Base-by-base conservation (phyloP, 345 rosid genomes). In the Citrus glauca region DNA sequence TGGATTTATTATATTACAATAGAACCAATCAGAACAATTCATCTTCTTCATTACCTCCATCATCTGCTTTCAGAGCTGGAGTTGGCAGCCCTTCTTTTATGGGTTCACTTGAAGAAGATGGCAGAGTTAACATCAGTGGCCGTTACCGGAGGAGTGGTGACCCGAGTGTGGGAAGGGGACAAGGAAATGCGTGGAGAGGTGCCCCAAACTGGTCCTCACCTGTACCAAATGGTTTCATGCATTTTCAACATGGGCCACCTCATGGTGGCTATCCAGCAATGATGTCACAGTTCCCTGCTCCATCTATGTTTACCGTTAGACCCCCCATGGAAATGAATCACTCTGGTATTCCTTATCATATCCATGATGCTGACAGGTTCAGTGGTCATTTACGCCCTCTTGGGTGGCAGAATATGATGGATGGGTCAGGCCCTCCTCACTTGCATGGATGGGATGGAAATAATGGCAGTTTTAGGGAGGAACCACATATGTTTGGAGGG, bases 371-470 rank as follows among this genome's bases (percentile, higher is more conserved):
- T 68, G 98, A 96, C 79, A 88, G 99, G 86, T 91, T 90, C 84
- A 71, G 93, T 38, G 66, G 92, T 79, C 97, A 92, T 89, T 42
- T 96, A 83, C 97, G 97, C 42, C 97, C 98, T 60, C 84, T 91
- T 48, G 97, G 95, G 73, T 97, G 98, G 99, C 99, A 87, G 87
- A 91, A 89, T 85, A 91, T 91, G 89, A 90, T 92, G 78, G 97
- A 96, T 85, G 87, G 87, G 35, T 85, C 98, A 32, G 95, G 90
- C 9, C 89, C 93, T 73, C 78, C 98, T 80, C 94, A 87, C 76
- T 72, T 96, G 88, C 99, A 89, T 90, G 92, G 98, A 59, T 92
- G 98, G 94, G 97, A 96, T 83, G 94, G 93, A 81, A 90, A 86
- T 81, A 88, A 87, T 82, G 89, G 87, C 66, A 88, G 84, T 63